These are phyloP conservation scores for Stephanodiscus triporus DNA, from an alignment of 108 stramenopile species.

Conservation along the genomic window DNA sequence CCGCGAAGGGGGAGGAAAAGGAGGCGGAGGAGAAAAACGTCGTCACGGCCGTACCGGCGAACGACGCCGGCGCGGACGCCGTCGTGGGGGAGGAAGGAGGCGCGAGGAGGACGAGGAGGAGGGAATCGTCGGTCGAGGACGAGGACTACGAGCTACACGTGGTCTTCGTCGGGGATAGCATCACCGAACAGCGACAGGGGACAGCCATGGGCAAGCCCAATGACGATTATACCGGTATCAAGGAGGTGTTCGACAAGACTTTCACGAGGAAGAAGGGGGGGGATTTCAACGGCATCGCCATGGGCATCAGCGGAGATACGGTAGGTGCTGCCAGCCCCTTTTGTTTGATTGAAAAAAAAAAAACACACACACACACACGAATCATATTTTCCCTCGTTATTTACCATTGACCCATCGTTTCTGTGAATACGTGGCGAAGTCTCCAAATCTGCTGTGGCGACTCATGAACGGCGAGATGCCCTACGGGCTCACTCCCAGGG, in stretches of 20 bases:
- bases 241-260: conserved; percentile 50
- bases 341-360: not conserved
- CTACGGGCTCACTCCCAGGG: conserved; percentile 41
- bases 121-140: conserved; percentile 2
- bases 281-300: conserved; percentile 60
- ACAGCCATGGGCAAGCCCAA: conserved; percentile 36
- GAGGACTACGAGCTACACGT: conserved; percentile 56
- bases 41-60: not conserved
- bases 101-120: not conserved
- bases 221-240: conserved; percentile 29
- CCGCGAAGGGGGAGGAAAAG: conserved; percentile 3
- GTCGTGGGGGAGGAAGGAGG: not conserved
- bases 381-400: not conserved
- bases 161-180: conserved; percentile 74
- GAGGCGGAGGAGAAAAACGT: too few species aligned
- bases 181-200: conserved; percentile 65
- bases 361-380: too few species aligned
- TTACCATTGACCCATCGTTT: not conserved
- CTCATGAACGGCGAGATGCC: conserved; percentile 78
- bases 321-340: conserved; percentile 36
- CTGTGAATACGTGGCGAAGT: conserved; percentile 22
- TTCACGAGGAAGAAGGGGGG: conserved; percentile 60
- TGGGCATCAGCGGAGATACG: conserved; percentile 76
- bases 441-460: conserved; percentile 74
- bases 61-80: not conserved